A percentile compares a stretch with the other conserved stretches of the same genome.
Evolutionary conservation across 192 early-diverging fungal genomes (phyloP).

Genomic region (Coemansia sp.): DNA sequence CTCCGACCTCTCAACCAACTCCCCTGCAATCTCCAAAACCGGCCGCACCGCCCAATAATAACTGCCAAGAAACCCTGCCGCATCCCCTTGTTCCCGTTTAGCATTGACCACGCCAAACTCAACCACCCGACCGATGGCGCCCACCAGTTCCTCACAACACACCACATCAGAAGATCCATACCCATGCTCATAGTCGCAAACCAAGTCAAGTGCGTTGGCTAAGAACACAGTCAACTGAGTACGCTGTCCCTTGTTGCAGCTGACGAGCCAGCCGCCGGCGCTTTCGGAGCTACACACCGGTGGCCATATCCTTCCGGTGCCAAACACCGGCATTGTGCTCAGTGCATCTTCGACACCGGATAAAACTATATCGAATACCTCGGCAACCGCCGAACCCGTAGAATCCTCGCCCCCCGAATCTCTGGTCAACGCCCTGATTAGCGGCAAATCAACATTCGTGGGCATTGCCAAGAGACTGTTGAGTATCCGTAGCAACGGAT

Average conservation of each 20-base stretch:
- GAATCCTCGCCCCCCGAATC: not conserved
- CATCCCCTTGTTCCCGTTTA: not conserved
- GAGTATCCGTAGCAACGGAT: constrained; percentile 21
- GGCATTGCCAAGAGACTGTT: constrained; percentile 1
- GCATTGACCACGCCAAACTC: not conserved
- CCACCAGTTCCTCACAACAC: not conserved
- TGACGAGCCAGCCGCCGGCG: constrained; percentile 43
- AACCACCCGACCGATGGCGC: not conserved
- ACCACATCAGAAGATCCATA: not conserved
- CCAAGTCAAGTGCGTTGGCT: not conserved
- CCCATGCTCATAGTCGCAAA: no score
- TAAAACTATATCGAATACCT: constrained; percentile 24
- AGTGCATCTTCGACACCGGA: constrained; percentile 41
- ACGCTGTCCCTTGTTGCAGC: constrained; percentile 10
- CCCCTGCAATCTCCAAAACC: not conserved
- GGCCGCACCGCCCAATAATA: constrained; percentile 26
- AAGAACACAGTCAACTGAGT: constrained; percentile 14
- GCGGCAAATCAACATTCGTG: not conserved
- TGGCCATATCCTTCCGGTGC: constrained; percentile 16
- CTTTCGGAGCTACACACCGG: constrained; percentile 37
- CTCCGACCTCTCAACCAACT: no score
- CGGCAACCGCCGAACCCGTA: constrained; percentile 18
- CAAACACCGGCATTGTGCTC: constrained; percentile 26
- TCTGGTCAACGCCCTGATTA: not conserved
- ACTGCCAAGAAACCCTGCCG: constrained; percentile 1